Base-by-base conservation (phyloP, 2,329 filamentous ascomycete genomes). In the Aspergillus novofumigatus region DNA sequence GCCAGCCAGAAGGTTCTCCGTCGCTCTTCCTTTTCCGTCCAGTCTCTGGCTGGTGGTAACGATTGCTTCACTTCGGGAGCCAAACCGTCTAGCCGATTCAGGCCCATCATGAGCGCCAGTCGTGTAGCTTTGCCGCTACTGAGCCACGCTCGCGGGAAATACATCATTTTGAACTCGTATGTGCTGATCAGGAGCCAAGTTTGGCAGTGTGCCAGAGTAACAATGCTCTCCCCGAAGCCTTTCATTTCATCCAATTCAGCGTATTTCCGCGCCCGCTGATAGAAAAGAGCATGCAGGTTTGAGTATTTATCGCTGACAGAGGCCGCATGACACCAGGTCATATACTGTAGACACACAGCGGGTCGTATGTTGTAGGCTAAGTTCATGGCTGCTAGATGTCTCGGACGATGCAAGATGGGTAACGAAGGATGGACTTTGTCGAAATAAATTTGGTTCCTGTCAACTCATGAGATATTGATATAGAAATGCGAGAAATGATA, bases 111-210 rank as follows among this genome's bases (percentile, higher is more conserved):
- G 68, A 96, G 88, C 52, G 85, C 85, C 54, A 97, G 75, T 52
- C 93, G 84, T n/a, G 88, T 85, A 4, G 89, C 89, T 59, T 90
- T 83, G 23, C 93, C 94, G 2, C 90, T 88, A 64, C 90, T 97
- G 77, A 96, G 86, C 94, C 94, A 97, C 0, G 94, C 94, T 63
- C 94, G 82, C 1, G 94, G 93, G 66, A 97, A 97, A 72, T 92
- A 95, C 90, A 97, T 96, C 83, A 90, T 89, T 76, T 93, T 96
- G 80, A 97, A 97, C 73, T 99, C 94, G 67, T 96, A 97, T 0
- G 84, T 86, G 5, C 87, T 85, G 50, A 95, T 81, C 21, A 97
- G 78, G 26, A 86, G 80, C 82, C 95, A 95, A 1, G 90, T 86
- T 72, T 99, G 94, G 52, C 88, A 90, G 72, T 96, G 91, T 17